These are phyloP conservation scores for Daldinia eschscholtzii DNA, from an alignment of 2,329 filamentous ascomycete genomes.

Conservation along the genomic window DNA sequence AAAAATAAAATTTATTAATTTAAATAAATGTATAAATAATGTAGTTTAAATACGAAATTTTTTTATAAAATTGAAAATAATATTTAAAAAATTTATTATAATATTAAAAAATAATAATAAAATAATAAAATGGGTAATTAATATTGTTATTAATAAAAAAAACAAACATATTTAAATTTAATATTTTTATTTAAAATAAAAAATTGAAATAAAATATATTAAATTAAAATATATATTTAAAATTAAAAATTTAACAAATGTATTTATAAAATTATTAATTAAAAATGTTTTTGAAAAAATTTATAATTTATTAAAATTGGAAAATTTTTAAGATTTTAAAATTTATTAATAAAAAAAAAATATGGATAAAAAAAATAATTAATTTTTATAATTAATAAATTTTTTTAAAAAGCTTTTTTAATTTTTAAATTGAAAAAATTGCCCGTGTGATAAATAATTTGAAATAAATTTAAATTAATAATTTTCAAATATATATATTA, in stretches of 20 bases:
- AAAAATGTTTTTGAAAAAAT: neutral
- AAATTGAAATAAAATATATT: neutral
- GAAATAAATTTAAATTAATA: no score
- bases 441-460: no score
- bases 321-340: neutral
- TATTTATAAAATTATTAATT: neutral
- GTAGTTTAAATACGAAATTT: neutral
- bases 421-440: no score
- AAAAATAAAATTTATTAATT: neutral
- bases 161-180: neutral
- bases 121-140: neutral
- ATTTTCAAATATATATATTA: no score
- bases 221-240: neutral
- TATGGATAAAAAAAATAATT: neutral
- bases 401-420: neutral
- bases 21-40: neutral
- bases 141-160: neutral
- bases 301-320: neutral
- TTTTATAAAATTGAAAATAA: constrained; percentile 1
- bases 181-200: constrained; percentile 4
- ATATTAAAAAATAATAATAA: neutral
- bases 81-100: neutral
- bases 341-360: neutral
- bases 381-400: neutral
- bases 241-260: neutral